Percentiles rank a stretch among this genome's conserved stretches.
Conservation (phyloP, 148 eudicot species). For the Camellia lanceoleosa region DNA sequence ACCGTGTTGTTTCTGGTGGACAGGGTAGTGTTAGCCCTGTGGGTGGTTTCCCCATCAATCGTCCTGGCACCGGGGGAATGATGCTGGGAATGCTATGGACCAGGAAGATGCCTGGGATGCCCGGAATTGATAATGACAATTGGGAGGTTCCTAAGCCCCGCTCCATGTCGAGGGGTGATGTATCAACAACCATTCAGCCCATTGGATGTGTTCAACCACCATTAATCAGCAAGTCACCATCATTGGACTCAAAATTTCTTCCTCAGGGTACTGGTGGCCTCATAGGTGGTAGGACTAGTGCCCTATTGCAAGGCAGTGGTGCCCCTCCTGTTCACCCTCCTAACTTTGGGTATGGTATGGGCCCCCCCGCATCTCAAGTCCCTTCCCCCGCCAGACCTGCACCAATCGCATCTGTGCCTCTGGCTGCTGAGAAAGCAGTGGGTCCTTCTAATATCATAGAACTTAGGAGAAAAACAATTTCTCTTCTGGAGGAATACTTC, state of each 20-base stretch:
- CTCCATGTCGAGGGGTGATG: slow-evolving; percentile 57
- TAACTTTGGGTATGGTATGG: slow-evolving; percentile 33
- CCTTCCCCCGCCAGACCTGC: slow-evolving; percentile 29
- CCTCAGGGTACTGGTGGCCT: slow-evolving; percentile 75
- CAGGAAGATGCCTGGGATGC: slow-evolving; percentile 71
- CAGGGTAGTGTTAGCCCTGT: slow-evolving; percentile 57
- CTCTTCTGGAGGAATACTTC: slow-evolving; percentile 83
- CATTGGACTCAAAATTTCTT: slow-evolving; percentile 51
- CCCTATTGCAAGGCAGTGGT: slow-evolving; percentile 74
- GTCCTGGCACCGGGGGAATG: slow-evolving; percentile 87
- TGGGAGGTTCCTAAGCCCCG: slow-evolving; percentile 85
- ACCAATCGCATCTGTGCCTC: slow-evolving; percentile 16
- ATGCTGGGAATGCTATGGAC: slow-evolving; percentile 93
- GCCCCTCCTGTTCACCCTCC: slow-evolving; percentile 43
- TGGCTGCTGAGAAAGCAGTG: slow-evolving; percentile 23
- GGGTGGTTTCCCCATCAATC: slow-evolving; percentile 58
- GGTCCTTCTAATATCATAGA: slow-evolving; percentile 42
- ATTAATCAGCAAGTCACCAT: slow-evolving; percentile 44
- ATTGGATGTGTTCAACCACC: slow-evolving; percentile 52
- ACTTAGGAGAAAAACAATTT: slow-evolving; percentile 51
- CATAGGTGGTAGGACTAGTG: slow-evolving; percentile 62
- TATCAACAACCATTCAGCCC: slow-evolving; percentile 20
- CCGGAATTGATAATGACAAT: slow-evolving; percentile 68
- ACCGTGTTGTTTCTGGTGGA: slow-evolving; percentile 48
- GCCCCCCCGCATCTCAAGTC: slow-evolving; percentile 25